A percentile compares a stretch with the other conserved stretches of the same genome.
Conservation (phyloP, 257 asterid species). For the Leonotis leonurus region DNA sequence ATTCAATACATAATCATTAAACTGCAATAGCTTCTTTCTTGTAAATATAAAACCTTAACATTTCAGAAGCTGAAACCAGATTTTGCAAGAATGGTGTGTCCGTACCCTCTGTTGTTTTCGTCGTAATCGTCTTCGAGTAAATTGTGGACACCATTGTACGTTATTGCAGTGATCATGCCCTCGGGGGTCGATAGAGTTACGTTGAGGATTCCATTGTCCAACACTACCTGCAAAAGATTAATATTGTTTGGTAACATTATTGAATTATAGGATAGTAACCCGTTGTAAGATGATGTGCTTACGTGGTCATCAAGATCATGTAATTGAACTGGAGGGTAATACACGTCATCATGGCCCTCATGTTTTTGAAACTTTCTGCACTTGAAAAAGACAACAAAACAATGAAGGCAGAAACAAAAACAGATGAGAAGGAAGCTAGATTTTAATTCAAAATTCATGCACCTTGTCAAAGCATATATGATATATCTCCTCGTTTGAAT, state of each 20-base stretch:
- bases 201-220: slow-evolving; percentile 57
- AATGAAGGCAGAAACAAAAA: too few relatives aligned
- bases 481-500: too few relatives aligned
- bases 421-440: background rate
- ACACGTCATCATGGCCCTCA: slow-evolving; percentile 8
- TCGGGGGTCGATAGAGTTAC: slow-evolving; percentile 50
- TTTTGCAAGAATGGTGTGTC: background rate
- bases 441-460: too few relatives aligned
- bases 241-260: too few relatives aligned
- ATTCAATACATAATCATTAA: background rate
- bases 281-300: background rate
- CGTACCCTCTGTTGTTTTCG: slow-evolving; percentile 62
- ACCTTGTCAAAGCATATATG: too few relatives aligned
- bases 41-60: background rate
- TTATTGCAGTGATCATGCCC: slow-evolving; percentile 49
- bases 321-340: slow-evolving; percentile 56
- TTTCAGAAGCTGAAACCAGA: background rate
- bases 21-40: background rate
- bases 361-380: slow-evolving; percentile 30
- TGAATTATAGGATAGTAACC: too few relatives aligned
- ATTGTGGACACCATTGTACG: slow-evolving; percentile 58
- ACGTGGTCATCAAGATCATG: slow-evolving; percentile 38
- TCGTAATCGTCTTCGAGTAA: slow-evolving; percentile 35
- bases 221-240: slow-evolving; percentile 36
- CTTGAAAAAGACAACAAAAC: background rate